Conservation (phyloP, 2,329 filamentous ascomycete species). For the Plenodomus lindquistii region DNA sequence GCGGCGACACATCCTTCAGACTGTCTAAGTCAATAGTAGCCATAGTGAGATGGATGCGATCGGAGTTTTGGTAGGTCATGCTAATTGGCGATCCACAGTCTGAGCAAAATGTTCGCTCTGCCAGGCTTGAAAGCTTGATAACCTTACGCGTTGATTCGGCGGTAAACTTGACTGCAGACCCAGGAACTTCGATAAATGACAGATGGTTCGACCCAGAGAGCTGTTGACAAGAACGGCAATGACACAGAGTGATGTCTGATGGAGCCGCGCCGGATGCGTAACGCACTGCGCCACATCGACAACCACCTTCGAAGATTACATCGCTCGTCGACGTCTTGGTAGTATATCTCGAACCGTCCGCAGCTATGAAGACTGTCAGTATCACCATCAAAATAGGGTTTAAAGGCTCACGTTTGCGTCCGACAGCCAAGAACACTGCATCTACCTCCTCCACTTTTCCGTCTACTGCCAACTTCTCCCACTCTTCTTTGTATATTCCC, state of each 20-base stretch:
- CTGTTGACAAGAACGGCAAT: conserved; percentile 56
- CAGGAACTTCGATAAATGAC: conserved; percentile 47
- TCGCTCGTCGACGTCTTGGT: conserved; percentile 11
- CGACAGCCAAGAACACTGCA: conserved; percentile 45
- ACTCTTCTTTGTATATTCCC: conserved; percentile 42
- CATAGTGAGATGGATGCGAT: conserved; percentile 42
- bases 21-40: conserved; percentile 50
- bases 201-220: conserved; percentile 53
- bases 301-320: conserved; percentile 46
- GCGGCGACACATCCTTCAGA: conserved; percentile 32
- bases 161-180: conserved; percentile 41
- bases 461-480: conserved; percentile 42
- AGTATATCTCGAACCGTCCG: conserved; percentile 28
- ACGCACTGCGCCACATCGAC: conserved; percentile 49
- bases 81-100: conserved; percentile 53
- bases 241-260: conserved; percentile 47
- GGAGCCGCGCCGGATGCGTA: conserved; percentile 48
- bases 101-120: conserved; percentile 51
- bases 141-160: conserved; percentile 32
- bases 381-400: not conserved
- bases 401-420: conserved; percentile 33
- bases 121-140: conserved; percentile 46
- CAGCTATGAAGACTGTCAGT: conserved; percentile 20
- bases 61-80: conserved; percentile 46
- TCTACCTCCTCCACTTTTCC: conserved; percentile 47